These are phyloP conservation scores for Diaporthe velutina DNA, from an alignment of 2,329 filamentous ascomycete species.

Conservation along the genomic window DNA sequence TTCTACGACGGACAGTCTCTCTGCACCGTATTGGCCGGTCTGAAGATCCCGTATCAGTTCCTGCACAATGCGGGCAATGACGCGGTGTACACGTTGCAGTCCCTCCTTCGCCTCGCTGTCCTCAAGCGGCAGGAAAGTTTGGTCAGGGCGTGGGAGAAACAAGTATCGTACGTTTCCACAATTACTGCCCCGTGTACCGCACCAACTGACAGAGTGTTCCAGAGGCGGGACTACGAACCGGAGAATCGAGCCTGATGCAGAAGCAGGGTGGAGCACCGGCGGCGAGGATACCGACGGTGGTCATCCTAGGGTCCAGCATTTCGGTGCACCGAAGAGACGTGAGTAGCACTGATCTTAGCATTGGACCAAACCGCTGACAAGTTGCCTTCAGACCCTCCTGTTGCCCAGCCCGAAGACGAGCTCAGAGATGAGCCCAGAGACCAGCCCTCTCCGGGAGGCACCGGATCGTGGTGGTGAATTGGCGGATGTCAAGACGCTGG, in stretches of 20 bases:
- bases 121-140: slow-evolving; percentile 48
- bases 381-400: not conserved
- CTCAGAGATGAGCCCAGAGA: no score
- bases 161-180: slow-evolving; percentile 15
- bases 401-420: not conserved
- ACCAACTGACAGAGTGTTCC: not conserved
- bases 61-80: slow-evolving; percentile 94
- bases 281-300: slow-evolving; percentile 51
- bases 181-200: not conserved
- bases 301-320: slow-evolving; percentile 16
- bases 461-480: not conserved
- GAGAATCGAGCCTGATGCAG: slow-evolving; percentile 40
- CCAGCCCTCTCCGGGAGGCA: not conserved
- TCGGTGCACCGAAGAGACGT: slow-evolving; percentile 27
- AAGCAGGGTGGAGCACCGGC: slow-evolving; percentile 49
- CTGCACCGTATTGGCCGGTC: slow-evolving; percentile 69
- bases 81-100: slow-evolving; percentile 82
- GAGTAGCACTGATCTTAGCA: not conserved
- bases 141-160: slow-evolving; percentile 34
- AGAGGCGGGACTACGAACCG: slow-evolving; percentile 10
- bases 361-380: not conserved
- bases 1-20: slow-evolving; percentile 69
- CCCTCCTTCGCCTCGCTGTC: slow-evolving; percentile 73
- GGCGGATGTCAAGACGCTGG: not conserved
- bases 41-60: slow-evolving; percentile 73